Conservation (phyloP, 2,329 filamentous ascomycete genomes). For the Escovopsis weberi region DNA sequence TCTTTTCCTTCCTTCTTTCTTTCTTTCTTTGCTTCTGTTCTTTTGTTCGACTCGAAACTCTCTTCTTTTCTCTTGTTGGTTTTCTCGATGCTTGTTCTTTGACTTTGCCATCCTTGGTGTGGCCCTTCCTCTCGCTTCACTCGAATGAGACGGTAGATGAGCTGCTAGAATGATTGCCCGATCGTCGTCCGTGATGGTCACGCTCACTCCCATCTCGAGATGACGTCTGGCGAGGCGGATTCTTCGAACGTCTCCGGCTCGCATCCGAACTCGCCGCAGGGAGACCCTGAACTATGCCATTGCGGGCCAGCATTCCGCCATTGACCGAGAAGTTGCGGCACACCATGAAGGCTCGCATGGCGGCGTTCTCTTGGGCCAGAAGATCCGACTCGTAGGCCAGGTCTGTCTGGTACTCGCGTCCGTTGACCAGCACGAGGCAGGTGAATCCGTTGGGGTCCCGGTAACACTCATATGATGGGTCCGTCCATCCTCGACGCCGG, state of each 20-base stretch:
- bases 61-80: conserved; percentile 5
- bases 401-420: conserved; percentile 90
- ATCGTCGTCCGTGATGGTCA: conserved; percentile 32
- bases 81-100: neutral
- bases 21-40: too few species aligned
- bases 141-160: conserved; percentile 47
- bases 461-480: conserved; percentile 79
- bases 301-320: conserved; percentile 71
- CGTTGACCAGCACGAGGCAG: conserved; percentile 88
- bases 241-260: conserved; percentile 27
- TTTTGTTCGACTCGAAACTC: too few species aligned
- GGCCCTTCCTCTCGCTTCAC: conserved; percentile 17
- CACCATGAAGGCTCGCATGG: conserved; percentile 93
- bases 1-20: too few species aligned
- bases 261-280: conserved; percentile 33
- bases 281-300: conserved; percentile 53
- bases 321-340: conserved; percentile 96
- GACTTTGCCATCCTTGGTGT: neutral
- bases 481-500: conserved; percentile 83
- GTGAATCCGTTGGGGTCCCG: conserved; percentile 61
- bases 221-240: conserved; percentile 38
- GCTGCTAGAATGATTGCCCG: conserved; percentile 46
- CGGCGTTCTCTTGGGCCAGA: conserved; percentile 82
- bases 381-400: conserved; percentile 67
- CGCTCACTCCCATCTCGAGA: conserved; percentile 29